phyloP scores from a whole-genome alignment of 2,329 filamentous ascomycete genomes.

The Fusarium tricinctum region DNA sequence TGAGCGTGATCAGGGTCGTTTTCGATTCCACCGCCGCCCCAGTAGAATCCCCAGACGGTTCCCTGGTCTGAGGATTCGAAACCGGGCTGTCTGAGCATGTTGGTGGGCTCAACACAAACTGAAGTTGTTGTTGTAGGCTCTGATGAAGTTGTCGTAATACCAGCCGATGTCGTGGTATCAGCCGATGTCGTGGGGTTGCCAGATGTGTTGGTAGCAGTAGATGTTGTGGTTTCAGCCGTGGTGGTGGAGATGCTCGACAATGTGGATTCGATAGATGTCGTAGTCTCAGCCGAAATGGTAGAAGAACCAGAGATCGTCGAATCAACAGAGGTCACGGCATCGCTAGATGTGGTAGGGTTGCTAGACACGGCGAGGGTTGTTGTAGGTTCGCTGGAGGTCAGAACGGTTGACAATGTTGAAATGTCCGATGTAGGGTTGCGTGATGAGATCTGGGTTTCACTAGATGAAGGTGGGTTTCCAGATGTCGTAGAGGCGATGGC shows the following conservation, averaged over 20 bases:
- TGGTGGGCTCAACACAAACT: conserved; percentile 9
- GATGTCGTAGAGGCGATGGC: neutral
- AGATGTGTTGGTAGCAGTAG: neutral
- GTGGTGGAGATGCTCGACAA: too few relatives aligned
- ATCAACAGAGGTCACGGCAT: neutral
- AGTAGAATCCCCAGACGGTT: conserved; percentile 12
- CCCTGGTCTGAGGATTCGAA: neutral
- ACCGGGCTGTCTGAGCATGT: conserved; percentile 7
- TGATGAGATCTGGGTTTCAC: neutral
- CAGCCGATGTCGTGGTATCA: neutral
- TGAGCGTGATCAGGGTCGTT: fast-evolving
- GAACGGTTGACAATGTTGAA: neutral
- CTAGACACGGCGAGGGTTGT: neutral
- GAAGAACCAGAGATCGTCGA: neutral
- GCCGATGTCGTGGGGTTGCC: neutral
- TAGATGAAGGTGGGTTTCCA: neutral
- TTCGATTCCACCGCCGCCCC: neutral
- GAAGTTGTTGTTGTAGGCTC: conserved; percentile 24
- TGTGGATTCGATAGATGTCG: neutral
- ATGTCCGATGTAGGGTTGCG: neutral
- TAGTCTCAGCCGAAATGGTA: too few relatives aligned
- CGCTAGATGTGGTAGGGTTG: neutral
- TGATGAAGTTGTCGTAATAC: neutral
- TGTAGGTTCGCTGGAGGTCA: neutral
- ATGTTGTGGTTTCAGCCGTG: neutral